Conservation (phyloP, 2,329 filamentous ascomycete genomes). For the Madurella fahalii region DNA sequence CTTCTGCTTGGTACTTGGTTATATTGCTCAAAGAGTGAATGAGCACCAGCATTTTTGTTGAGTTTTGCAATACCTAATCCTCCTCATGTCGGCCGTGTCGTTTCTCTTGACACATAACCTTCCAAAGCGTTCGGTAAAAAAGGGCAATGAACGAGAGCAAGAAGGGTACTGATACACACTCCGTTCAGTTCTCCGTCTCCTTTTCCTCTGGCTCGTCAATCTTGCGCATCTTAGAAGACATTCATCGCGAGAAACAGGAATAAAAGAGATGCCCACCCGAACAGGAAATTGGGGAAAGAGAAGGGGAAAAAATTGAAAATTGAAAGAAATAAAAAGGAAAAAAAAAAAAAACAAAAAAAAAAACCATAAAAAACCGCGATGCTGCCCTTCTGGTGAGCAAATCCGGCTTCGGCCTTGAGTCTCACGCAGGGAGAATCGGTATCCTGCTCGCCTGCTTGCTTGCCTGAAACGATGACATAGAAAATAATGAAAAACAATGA, state of each 20-base stretch:
- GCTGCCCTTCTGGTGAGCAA: not conserved
- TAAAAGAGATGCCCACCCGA: constrained; percentile 7
- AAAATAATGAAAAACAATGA: not conserved
- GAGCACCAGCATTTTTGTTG: constrained; percentile 11
- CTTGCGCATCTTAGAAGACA: too few relatives aligned
- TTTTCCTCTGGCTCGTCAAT: not conserved
- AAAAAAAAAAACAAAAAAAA: too few relatives aligned
- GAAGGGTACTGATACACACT: constrained; percentile 15
- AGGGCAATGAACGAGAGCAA: constrained; percentile 16
- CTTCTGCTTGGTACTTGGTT: constrained; percentile 11
- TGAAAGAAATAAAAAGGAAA: not conserved
- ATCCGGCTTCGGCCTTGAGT: not conserved
- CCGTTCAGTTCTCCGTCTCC: constrained; percentile 8
- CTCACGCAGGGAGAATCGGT: not conserved
- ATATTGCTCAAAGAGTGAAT: constrained; percentile 11
- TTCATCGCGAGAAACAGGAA: not conserved
- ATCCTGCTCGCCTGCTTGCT: not conserved
- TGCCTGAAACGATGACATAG: not conserved
- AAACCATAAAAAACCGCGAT: not conserved
- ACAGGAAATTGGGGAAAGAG: not conserved
- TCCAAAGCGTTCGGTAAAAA: not conserved
- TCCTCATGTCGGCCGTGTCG: constrained; percentile 2
- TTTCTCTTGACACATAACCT: not conserved
- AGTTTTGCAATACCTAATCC: not conserved
- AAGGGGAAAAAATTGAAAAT: constrained; percentile 5